These are phyloP conservation scores for Emergomyces pasteurianus DNA, from an alignment of 2,329 filamentous ascomycete genomes.

Conservation along the genomic window DNA sequence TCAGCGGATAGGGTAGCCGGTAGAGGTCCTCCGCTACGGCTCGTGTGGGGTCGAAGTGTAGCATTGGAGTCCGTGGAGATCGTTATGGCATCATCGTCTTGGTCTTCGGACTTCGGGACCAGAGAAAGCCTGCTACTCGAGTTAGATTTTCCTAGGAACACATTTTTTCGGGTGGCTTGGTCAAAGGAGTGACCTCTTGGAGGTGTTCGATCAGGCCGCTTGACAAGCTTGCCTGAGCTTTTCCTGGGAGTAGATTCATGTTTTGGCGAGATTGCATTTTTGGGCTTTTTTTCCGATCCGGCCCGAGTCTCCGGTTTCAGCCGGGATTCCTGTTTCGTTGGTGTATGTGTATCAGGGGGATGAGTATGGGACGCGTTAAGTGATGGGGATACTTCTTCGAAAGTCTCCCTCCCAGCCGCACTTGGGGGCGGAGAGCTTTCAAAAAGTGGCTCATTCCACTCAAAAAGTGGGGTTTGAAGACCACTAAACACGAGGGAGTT, in stretches of 20 bases:
- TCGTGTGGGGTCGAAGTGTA: conserved; percentile 38
- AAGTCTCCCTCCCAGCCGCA: conserved; percentile 14
- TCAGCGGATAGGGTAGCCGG: conserved; percentile 42
- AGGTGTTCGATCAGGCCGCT: not conserved
- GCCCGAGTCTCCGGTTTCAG: conserved; percentile 9
- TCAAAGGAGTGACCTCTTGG: conserved; percentile 8
- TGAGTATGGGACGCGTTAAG: conserved; percentile 11
- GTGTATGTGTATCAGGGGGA: conserved; percentile 16
- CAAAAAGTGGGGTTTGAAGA: conserved; percentile 43
- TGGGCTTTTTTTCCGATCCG: not conserved
- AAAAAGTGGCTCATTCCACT: conserved; percentile 50
- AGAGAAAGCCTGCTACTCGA: not conserved
- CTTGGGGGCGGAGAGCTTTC: conserved; percentile 26
- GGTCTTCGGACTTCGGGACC: conserved; percentile 12
- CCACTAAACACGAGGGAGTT: conserved; percentile 50
- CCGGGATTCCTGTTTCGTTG: conserved; percentile 18
- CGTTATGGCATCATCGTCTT: conserved; percentile 34
- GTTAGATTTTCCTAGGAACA: not conserved
- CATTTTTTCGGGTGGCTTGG: conserved; percentile 2
- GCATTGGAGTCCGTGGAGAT: conserved; percentile 54
- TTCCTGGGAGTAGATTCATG: not conserved
- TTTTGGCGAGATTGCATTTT: not conserved
- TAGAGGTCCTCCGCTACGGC: conserved; percentile 15
- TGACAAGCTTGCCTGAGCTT: not conserved
- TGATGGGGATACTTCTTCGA: conserved; percentile 23